These are phyloP conservation scores for Pseudopithomyces maydicus DNA, from an alignment of 2,329 filamentous ascomycete genomes.

Conservation along the genomic window DNA sequence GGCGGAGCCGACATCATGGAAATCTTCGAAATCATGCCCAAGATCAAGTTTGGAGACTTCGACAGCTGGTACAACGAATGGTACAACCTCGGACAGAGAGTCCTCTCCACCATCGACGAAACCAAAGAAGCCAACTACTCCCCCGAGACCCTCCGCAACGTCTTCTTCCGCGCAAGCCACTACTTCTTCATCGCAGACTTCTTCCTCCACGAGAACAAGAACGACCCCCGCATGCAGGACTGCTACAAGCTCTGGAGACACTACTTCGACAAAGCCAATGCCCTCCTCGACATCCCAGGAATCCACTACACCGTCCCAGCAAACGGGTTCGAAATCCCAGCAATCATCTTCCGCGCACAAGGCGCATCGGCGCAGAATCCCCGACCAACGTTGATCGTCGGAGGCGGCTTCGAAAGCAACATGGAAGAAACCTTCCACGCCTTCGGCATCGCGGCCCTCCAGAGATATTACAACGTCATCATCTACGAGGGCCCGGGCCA, in stretches of 20 bases:
- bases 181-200: slow-evolving; percentile 15
- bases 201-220: slow-evolving; percentile 12
- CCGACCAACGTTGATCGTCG: slow-evolving; percentile 24
- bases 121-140: not conserved
- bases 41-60: slow-evolving; percentile 29
- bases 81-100: slow-evolving; percentile 19
- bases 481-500: slow-evolving; percentile 45
- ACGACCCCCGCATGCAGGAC: not conserved
- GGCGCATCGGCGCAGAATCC: not conserved
- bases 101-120: not conserved
- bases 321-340: not conserved
- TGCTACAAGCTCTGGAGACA: not conserved
- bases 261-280: slow-evolving; percentile 6
- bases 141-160: not conserved
- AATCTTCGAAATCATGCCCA: slow-evolving; percentile 34
- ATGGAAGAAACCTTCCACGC: slow-evolving; percentile 33
- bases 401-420: slow-evolving; percentile 33
- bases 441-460: slow-evolving; percentile 29
- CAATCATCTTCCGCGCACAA: not conserved
- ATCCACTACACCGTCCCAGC: not conserved
- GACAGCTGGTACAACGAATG: slow-evolving; percentile 30
- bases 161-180: slow-evolving; percentile 4
- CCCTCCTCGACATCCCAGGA: slow-evolving; percentile 4
- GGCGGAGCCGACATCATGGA: slow-evolving; percentile 39
- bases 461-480: slow-evolving; percentile 38